A percentile compares a stretch with the other conserved stretches of the same genome.
phyloP scores from a whole-genome alignment of 2,329 filamentous ascomycete species.

The Ceratocystis papillata region DNA sequence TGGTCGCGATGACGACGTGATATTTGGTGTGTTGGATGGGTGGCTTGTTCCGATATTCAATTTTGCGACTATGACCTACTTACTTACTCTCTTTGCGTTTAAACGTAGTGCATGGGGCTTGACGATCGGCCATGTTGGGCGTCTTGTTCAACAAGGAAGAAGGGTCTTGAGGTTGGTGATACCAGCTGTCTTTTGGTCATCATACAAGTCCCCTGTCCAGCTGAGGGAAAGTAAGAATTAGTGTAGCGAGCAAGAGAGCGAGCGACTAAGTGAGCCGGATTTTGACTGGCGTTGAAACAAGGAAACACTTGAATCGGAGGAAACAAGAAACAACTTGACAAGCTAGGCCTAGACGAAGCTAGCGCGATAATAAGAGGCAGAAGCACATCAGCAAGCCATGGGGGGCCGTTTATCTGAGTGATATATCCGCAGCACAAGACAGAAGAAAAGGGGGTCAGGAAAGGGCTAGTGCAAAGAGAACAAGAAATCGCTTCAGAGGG shows the following conservation, averaged over 20 bases:
- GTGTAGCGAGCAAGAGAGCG: background rate
- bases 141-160: background rate
- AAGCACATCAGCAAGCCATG: no score
- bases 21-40: no score
- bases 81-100: background rate
- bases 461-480: no score
- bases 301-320: background rate
- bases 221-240: background rate
- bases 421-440: background rate
- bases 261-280: background rate
- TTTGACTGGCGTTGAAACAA: background rate
- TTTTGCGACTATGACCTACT: no score
- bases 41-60: no score
- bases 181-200: background rate
- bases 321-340: background rate
- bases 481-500: no score
- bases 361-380: background rate
- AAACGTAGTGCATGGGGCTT: background rate
- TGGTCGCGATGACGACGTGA: no score
- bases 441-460: background rate
- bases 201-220: conserved; percentile 3
- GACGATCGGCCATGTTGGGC: background rate
- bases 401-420: no score
- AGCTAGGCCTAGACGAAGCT: background rate
- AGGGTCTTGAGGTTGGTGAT: background rate